These are phyloP conservation scores for Linnemannia exigua DNA, from an alignment of 192 early-diverging fungal genomes.

Conservation along the genomic window DNA sequence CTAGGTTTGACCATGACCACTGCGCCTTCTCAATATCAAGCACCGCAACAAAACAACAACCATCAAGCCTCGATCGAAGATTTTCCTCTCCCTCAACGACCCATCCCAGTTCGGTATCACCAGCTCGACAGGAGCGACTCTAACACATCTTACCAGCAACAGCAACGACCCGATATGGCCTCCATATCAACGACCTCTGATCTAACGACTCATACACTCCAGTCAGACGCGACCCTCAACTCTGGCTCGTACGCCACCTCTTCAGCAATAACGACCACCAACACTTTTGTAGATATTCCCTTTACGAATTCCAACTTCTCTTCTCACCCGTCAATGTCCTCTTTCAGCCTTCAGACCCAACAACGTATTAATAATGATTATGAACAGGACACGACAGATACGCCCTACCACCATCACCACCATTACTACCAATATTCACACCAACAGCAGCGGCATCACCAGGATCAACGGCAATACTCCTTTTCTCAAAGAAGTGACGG, in stretches of 20 bases:
- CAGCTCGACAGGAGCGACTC: background rate
- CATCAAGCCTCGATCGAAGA: background rate
- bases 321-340: background rate
- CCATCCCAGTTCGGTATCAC: conserved; percentile 11
- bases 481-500: background rate
- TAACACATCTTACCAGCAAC: background rate
- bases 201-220: conserved; percentile 2
- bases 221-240: background rate
- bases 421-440: background rate
- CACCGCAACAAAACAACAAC: background rate
- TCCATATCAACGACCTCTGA: conserved; percentile 5
- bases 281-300: background rate
- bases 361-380: background rate
- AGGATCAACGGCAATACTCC: background rate
- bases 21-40: background rate
- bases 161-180: conserved; percentile 1
- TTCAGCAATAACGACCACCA: background rate
- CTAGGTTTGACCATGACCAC: conserved; percentile 24
- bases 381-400: conserved; percentile 12
- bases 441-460: background rate
- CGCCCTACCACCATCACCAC: background rate
- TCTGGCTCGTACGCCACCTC: background rate
- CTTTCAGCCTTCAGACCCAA: background rate
- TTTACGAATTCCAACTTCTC: background rate
- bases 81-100: background rate